Evolutionary conservation across 2,329 filamentous ascomycete genomes (phyloP).

Genomic region (Knufia fluminis): DNA sequence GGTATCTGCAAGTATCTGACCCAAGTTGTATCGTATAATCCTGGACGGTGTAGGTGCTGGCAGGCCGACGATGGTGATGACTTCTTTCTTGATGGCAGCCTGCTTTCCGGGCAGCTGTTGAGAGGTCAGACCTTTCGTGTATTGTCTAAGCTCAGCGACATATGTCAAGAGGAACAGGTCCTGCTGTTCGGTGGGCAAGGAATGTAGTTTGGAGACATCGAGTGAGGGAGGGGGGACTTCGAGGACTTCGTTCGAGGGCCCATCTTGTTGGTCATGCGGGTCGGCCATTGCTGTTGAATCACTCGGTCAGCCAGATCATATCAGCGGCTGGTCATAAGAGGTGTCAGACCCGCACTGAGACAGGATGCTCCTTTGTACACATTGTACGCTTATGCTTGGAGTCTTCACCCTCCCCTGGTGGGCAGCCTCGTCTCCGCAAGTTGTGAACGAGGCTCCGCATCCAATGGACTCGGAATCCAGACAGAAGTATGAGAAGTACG

Average conservation of each 20-base stretch:
- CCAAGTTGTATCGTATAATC: constrained; percentile 82
- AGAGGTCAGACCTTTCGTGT: constrained; percentile 63
- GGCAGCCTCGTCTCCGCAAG: not conserved
- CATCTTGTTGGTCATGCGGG: not conserved
- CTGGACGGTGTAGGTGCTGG: constrained; percentile 71
- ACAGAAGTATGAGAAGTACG: no score
- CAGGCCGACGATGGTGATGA: constrained; percentile 85
- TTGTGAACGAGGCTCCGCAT: not conserved
- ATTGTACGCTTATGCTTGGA: not conserved
- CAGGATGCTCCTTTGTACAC: not conserved
- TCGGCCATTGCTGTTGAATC: not conserved
- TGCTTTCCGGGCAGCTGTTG: constrained; percentile 84
- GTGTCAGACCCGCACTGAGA: not conserved
- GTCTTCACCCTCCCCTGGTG: not conserved
- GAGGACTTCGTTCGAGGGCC: not conserved
- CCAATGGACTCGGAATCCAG: not conserved
- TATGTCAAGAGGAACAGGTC: constrained; percentile 89
- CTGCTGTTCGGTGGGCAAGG: constrained; percentile 86
- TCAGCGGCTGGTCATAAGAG: not conserved
- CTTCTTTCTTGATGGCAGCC: constrained; percentile 80
- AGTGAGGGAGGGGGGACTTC: constrained; percentile 48
- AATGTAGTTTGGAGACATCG: constrained; percentile 79
- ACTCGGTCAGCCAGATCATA: not conserved
- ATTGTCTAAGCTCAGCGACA: constrained; percentile 68
- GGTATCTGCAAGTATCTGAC: constrained; percentile 71